Conservation (phyloP, 352 stramenopile species). For the Pythium monospermum region DNA sequence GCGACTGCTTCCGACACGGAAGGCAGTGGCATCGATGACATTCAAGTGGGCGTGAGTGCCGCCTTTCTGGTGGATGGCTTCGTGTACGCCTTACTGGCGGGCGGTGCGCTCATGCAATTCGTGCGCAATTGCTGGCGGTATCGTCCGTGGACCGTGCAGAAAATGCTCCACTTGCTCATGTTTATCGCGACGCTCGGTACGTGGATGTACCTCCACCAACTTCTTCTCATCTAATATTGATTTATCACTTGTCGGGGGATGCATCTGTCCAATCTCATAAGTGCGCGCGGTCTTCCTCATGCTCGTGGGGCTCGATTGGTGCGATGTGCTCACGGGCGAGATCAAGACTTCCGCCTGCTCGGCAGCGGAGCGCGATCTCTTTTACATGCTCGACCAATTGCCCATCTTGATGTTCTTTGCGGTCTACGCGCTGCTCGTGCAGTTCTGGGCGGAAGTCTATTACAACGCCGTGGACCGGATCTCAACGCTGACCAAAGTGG, state of each 20-base stretch:
- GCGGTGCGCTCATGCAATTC: slow-evolving; percentile 56
- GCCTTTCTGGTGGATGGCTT: slow-evolving; percentile 69
- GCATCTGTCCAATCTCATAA: slow-evolving; percentile 17
- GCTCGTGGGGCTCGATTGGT: slow-evolving; percentile 78
- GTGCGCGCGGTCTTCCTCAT: slow-evolving; percentile 65
- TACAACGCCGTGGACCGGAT: slow-evolving; percentile 84
- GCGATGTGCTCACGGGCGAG: slow-evolving; percentile 64
- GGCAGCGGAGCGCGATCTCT: slow-evolving; percentile 62
- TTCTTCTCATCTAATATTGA: no score
- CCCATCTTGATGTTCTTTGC: slow-evolving; percentile 81
- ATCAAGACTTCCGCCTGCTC: slow-evolving; percentile 55
- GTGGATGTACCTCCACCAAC: no score
- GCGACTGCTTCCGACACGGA: slow-evolving; percentile 8
- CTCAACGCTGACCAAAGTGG: slow-evolving; percentile 42
- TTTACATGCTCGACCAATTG: slow-evolving; percentile 83
- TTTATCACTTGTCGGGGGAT: background rate
- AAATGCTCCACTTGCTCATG: slow-evolving; percentile 84
- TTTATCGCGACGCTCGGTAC: slow-evolving; percentile 68
- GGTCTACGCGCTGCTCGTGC: slow-evolving; percentile 75
- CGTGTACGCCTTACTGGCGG: slow-evolving; percentile 62
- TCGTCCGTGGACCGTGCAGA: slow-evolving; percentile 81
- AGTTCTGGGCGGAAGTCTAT: slow-evolving; percentile 88
- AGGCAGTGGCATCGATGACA: slow-evolving; percentile 27
- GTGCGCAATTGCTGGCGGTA: slow-evolving; percentile 81
- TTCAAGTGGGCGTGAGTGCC: slow-evolving; percentile 43